Evolutionary conservation across 352 stramenopile species (phyloP), one percentile per base, ranked within the genome.

Genomic region (Pythium utonaiense): DNA sequence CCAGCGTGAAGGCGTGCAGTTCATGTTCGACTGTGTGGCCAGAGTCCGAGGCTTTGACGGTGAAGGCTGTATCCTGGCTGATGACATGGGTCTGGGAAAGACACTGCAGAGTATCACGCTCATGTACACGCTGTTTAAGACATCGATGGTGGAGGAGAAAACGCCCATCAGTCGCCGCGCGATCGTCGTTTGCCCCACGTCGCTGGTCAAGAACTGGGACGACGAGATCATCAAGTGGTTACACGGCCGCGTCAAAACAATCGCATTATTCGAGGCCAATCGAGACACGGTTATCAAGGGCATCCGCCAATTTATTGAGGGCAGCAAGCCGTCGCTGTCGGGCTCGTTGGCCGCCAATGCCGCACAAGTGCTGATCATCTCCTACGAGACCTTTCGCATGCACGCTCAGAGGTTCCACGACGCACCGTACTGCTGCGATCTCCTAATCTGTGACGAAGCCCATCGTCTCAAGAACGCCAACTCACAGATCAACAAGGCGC

Each of bases 401-500:
- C 96, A 99, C 64, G 83, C 88, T 1, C 76, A 91, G 56, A 83
- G 94, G 6, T 96, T 99, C 58, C 84, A 71, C 30, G 94, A 97
- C 38, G 80, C 86, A 31, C 82, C 83, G 40, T 71, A 62, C 7
- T 82, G 83, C 28, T 99, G 97, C 60, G 97, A 99, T 53, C 70
- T 99, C 27, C 74, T 99, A 0, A 96, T 99, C 64, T 99, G 96
- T 74, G 97, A 99, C 69, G 97, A 99, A 89, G 97, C 97, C 0
- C 97, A 99, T 82, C 88, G 97, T 40, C 80, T 99, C 0, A 99
- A 99, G 72, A 99, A 99, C 67, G 85, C 90, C 3, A 97, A 96
- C 27, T 99, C 97, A 34, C 87, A 98, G 70, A 95, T 93, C 61
- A 96, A 92, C 59, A 77, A 82, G 27, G 85, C 84, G 0, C 55